phyloP scores from a whole-genome alignment of 2,329 filamentous ascomycete species.

The Exophiala mesophila region DNA sequence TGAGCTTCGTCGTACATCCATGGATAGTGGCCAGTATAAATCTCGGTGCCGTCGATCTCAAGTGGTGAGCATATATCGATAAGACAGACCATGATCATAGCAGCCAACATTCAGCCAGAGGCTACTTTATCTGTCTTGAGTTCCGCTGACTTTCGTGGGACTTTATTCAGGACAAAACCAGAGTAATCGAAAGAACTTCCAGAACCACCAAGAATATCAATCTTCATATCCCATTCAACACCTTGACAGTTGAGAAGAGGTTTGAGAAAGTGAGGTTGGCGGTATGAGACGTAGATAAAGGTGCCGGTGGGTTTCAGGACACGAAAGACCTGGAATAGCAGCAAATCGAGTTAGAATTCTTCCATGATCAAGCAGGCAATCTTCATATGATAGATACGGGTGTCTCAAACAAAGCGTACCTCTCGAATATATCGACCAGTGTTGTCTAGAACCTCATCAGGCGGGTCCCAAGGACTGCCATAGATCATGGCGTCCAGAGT shows the following conservation, averaged over 20 bases:
- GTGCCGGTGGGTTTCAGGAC: constrained; percentile 45
- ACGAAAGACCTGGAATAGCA: constrained; percentile 37
- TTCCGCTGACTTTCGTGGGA: neutral
- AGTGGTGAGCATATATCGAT: too few relatives aligned
- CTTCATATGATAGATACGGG: constrained; percentile 1
- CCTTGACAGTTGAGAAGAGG: constrained; percentile 42
- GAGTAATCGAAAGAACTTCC: constrained; percentile 48
- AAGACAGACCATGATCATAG: too few relatives aligned
- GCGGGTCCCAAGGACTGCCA: constrained; percentile 51
- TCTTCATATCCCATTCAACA: constrained; percentile 40
- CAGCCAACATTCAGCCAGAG: neutral
- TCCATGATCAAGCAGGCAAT: constrained; percentile 4
- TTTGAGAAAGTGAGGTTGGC: constrained; percentile 52
- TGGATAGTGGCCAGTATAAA: too few relatives aligned
- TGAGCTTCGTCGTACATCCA: too few relatives aligned
- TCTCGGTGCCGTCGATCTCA: too few relatives aligned
- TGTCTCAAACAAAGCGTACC: constrained; percentile 33
- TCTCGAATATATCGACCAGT: constrained; percentile 48
- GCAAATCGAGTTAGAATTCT: constrained; percentile 7
- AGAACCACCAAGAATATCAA: constrained; percentile 39
- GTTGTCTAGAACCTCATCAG: constrained; percentile 46
- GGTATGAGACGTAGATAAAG: constrained; percentile 52
- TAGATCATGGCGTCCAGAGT: constrained; percentile 55
- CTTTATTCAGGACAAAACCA: constrained; percentile 41
- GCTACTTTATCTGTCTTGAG: neutral